phyloP scores from a whole-genome alignment of 2,329 filamentous ascomycete genomes.

The Aspergillus calidoustus region DNA sequence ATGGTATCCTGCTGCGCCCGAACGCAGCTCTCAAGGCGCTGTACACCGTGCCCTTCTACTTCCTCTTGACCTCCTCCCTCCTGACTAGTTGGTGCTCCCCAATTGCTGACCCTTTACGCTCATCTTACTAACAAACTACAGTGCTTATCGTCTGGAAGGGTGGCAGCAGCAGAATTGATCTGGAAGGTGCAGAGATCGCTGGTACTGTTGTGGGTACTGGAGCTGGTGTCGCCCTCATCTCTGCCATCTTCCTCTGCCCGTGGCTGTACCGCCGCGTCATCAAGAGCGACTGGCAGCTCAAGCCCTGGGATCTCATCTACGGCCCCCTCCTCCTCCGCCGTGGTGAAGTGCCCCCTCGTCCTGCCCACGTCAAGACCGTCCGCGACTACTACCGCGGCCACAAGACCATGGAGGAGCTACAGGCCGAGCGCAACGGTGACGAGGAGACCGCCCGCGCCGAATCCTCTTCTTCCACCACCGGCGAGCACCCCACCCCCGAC shows the following conservation, averaged over 20 bases:
- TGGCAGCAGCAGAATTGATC: slow-evolving; percentile 20
- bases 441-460: slow-evolving; percentile 1
- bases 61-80: slow-evolving; percentile 22
- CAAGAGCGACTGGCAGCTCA: slow-evolving; percentile 22
- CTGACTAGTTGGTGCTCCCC: slow-evolving; percentile 17
- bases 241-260: slow-evolving; percentile 21
- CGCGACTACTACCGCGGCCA: slow-evolving; percentile 26
- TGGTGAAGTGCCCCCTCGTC: slow-evolving; percentile 19
- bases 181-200: slow-evolving; percentile 14
- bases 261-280: slow-evolving; percentile 24
- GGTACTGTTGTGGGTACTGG: slow-evolving; percentile 23
- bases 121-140: neutral
- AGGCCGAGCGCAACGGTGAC: slow-evolving; percentile 16
- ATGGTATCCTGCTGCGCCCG: slow-evolving; percentile 18
- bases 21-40: slow-evolving; percentile 21
- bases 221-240: slow-evolving; percentile 18
- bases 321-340: slow-evolving; percentile 25
- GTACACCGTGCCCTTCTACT: slow-evolving; percentile 23
- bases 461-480: neutral
- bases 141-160: slow-evolving; percentile 31
- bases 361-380: slow-evolving; percentile 10
- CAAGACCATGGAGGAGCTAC: slow-evolving; percentile 24
- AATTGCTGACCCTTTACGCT: neutral
- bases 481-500: neutral
- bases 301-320: slow-evolving; percentile 18